Percentiles rank a stretch among this genome's conserved stretches.
Evolutionary conservation across 2,329 filamentous ascomycete species (phyloP).

Genomic region (Talaromyces piceae): DNA sequence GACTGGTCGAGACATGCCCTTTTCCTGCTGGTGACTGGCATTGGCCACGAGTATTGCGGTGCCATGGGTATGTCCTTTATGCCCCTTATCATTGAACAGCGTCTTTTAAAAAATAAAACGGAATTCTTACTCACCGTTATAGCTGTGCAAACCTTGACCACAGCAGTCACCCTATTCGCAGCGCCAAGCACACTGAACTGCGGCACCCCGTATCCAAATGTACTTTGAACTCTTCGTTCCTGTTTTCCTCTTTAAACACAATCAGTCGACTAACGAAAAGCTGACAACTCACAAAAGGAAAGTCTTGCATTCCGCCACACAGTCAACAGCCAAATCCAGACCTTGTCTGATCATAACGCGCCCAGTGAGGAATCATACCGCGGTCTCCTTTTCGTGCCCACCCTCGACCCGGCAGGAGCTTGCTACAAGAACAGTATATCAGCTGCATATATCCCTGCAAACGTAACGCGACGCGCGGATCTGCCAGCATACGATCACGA

Average conservation of each 20-base stretch:
- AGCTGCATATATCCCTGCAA: slow-evolving; percentile 60
- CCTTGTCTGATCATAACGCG: slow-evolving; percentile 62
- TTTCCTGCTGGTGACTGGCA: background rate
- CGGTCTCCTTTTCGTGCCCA: slow-evolving; percentile 80
- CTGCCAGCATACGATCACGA: slow-evolving; percentile 61
- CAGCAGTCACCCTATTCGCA: slow-evolving; percentile 29
- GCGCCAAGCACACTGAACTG: slow-evolving; percentile 26
- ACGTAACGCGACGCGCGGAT: slow-evolving; percentile 65
- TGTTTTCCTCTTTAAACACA: slow-evolving; percentile 3
- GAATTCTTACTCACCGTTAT: too few relatives aligned
- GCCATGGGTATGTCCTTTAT: background rate
- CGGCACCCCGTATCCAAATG: slow-evolving; percentile 27
- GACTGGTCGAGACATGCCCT: background rate
- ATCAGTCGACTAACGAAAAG: too few relatives aligned
- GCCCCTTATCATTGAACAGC: too few relatives aligned
- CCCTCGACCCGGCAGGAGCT: slow-evolving; percentile 49
- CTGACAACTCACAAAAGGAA: slow-evolving; percentile 15
- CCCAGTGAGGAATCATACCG: slow-evolving; percentile 56
- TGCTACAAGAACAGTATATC: slow-evolving; percentile 62
- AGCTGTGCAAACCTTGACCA: slow-evolving; percentile 15
- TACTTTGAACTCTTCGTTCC: slow-evolving; percentile 18
- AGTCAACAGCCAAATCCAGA: slow-evolving; percentile 57
- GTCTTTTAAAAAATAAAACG: too few relatives aligned
- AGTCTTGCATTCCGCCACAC: slow-evolving; percentile 29
- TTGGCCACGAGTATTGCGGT: background rate